Evolutionary conservation across 2,329 filamentous ascomycete species (phyloP), one percentile per base, ranked within the genome.

Genomic region (Fusarium nematophilum): DNA sequence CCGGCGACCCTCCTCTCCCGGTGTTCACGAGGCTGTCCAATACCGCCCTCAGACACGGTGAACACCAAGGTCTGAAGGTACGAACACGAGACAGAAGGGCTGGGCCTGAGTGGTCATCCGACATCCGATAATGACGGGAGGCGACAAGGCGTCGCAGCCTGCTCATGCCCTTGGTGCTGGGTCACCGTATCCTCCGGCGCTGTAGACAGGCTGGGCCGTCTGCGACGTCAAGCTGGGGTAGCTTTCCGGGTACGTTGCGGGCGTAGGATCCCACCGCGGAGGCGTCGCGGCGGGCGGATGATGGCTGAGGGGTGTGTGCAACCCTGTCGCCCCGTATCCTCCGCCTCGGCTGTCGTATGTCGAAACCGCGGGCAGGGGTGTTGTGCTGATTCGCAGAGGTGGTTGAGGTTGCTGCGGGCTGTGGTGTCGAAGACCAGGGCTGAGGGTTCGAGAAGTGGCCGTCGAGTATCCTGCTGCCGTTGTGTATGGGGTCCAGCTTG

Each of bases 401-500:
- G 73, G 61, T n/a, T 68, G 70, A 3, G 53, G 56, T 10, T 73
- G 71, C 33, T 76, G 73, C 7, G 75, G 75, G 53, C 75, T 78
- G 5, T 65, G 56, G 47, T 73, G 65, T 29, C 75, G 71, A 31
- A 76, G 64, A 46, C 62, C 67, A 4, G 75, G 75, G 56, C 75
- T 78, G 26, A 86, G 71, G 0, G 81, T 75, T n/a, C 82, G 78
- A 7, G 69, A 67, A 7, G 73, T 59, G 2, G 70, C 65, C 2
- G 75, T 71, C 2, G 70, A 67, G 52, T 77, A 78, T 10, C 71
- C 62, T 6, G 69, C 66, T 2, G 74, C 60, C 2, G 75, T 64
- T 11, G 76, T 72, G 65, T 84, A 84, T 1, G 77, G 70, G 1
- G 74, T 74, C 84, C 83, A 86, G n/a, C 75, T 74, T 2, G 80